A percentile compares a stretch with the other conserved stretches of the same genome.
Conservation (phyloP, 2,329 filamentous ascomycete genomes). For the Aspergillus intermedius region DNA sequence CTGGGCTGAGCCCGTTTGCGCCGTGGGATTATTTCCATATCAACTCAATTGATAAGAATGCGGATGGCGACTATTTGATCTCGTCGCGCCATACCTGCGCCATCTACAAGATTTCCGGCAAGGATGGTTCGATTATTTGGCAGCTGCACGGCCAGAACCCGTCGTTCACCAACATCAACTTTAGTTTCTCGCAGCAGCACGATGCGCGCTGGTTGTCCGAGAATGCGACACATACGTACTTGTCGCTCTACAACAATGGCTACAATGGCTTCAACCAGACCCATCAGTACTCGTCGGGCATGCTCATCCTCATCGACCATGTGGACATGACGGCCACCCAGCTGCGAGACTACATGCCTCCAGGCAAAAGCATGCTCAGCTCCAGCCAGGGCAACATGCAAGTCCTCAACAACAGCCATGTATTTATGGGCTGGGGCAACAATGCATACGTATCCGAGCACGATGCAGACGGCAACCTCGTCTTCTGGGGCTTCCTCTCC, state of each 20-base stretch:
- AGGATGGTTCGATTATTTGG: constrained; percentile 35
- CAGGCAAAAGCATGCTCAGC: constrained; percentile 21
- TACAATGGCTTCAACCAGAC: constrained; percentile 37
- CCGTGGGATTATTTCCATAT: constrained; percentile 43
- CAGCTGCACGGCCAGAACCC: constrained; percentile 31
- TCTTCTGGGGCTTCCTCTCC: constrained; percentile 33
- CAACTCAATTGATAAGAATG: constrained; percentile 39
- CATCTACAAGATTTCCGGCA: constrained; percentile 37
- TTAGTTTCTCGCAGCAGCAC: constrained; percentile 39
- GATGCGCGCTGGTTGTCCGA: constrained; percentile 36
- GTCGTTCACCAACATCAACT: constrained; percentile 32
- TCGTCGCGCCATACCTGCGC: constrained; percentile 36
- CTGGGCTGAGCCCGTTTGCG: constrained; percentile 40
- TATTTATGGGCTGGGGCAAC: constrained; percentile 39
- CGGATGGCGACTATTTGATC: constrained; percentile 36
- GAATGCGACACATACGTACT: constrained; percentile 31
- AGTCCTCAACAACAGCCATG: constrained; percentile 30
- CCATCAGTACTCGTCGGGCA: constrained; percentile 32
- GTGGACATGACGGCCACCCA: constrained; percentile 28
- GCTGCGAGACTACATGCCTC: constrained; percentile 25
- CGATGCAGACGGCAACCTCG: constrained; percentile 28
- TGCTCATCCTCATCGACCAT: constrained; percentile 36
- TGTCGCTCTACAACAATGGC: constrained; percentile 39
- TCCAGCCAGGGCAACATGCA: constrained; percentile 38
- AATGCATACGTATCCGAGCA: constrained; percentile 36